These are phyloP conservation scores for Curvularia sp. DNA, from an alignment of 2,329 filamentous ascomycete genomes.

Conservation along the genomic window DNA sequence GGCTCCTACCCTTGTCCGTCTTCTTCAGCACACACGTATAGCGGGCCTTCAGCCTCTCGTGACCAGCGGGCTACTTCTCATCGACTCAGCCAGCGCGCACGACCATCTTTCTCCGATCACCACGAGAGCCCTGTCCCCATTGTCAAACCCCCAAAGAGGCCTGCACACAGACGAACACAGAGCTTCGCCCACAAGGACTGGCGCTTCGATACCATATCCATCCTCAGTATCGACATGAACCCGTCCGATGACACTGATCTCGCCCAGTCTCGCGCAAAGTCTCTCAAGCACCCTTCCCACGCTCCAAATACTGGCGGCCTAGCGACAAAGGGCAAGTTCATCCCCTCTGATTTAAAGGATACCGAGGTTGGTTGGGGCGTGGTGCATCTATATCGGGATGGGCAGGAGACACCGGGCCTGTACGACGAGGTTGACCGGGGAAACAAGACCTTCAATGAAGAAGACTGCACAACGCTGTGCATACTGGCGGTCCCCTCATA, in stretches of 20 bases:
- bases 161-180: slow-evolving; percentile 31
- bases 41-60: slow-evolving; percentile 18
- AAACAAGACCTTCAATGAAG: slow-evolving; percentile 53
- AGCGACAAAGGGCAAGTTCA: slow-evolving; percentile 82
- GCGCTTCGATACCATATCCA: slow-evolving; percentile 78
- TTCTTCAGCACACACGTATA: slow-evolving; percentile 21
- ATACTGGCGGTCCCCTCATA: slow-evolving; percentile 95
- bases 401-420: slow-evolving; percentile 72
- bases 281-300: slow-evolving; percentile 56
- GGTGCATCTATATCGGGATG: slow-evolving; percentile 91
- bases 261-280: slow-evolving; percentile 43
- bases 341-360: slow-evolving; percentile 72
- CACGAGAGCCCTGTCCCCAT: slow-evolving; percentile 46
- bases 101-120: slow-evolving; percentile 48
- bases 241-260: slow-evolving; percentile 42
- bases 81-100: slow-evolving; percentile 44
- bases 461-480: slow-evolving; percentile 85
- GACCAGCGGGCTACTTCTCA: slow-evolving; percentile 32
- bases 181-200: slow-evolving; percentile 66
- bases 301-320: slow-evolving; percentile 59
- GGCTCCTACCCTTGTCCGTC: slow-evolving; percentile 29
- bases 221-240: slow-evolving; percentile 82
- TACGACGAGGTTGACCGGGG: slow-evolving; percentile 57
- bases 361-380: slow-evolving; percentile 90
- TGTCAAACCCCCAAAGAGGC: slow-evolving; percentile 48